Evolutionary conservation across 352 stramenopile genomes (phyloP).

Genomic region (Globisporangium cederbergense): DNA sequence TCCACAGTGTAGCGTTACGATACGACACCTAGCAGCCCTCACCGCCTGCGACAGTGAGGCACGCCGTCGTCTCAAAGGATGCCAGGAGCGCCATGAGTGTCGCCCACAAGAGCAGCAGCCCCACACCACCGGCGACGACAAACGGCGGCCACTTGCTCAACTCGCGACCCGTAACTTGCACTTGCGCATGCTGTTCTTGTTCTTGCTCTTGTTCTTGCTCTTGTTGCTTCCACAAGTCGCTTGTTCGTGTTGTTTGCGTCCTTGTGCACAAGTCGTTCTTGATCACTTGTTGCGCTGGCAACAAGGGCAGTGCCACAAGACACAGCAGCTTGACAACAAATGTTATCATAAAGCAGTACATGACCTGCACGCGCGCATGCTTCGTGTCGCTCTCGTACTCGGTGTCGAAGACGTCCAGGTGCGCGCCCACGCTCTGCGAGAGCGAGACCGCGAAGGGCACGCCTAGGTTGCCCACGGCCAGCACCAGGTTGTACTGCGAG

Average conservation of each 20-base stretch:
- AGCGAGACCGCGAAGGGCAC: constrained; percentile 52
- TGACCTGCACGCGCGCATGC: constrained; percentile 36
- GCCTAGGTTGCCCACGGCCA: constrained; percentile 49
- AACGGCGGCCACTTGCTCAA: constrained; percentile 21
- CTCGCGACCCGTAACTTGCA: background rate
- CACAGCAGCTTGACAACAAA: constrained; percentile 32
- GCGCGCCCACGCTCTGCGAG: constrained; percentile 56
- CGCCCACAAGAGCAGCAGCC: constrained; percentile 50
- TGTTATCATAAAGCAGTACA: constrained; percentile 48
- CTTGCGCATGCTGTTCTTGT: background rate
- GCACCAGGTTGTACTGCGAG: constrained; percentile 48
- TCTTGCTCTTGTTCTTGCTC: background rate
- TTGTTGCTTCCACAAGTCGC: background rate
- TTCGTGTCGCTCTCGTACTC: constrained; percentile 44
- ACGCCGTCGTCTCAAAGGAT: constrained; percentile 51
- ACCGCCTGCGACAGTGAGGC: constrained; percentile 58
- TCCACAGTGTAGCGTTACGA: background rate
- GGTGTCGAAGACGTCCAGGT: constrained; percentile 59
- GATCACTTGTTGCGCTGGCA: constrained; percentile 28
- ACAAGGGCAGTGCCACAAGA: constrained; percentile 32
- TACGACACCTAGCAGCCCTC: constrained; percentile 43
- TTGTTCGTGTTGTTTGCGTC: constrained; percentile 4
- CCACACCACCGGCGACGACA: constrained; percentile 22
- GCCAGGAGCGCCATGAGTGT: constrained; percentile 50
- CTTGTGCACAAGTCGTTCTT: constrained; percentile 14